Evolutionary conservation across 2,329 filamentous ascomycete genomes (phyloP), one percentile per base, ranked within the genome.

Genomic region (Colletotrichum zoysiae): DNA sequence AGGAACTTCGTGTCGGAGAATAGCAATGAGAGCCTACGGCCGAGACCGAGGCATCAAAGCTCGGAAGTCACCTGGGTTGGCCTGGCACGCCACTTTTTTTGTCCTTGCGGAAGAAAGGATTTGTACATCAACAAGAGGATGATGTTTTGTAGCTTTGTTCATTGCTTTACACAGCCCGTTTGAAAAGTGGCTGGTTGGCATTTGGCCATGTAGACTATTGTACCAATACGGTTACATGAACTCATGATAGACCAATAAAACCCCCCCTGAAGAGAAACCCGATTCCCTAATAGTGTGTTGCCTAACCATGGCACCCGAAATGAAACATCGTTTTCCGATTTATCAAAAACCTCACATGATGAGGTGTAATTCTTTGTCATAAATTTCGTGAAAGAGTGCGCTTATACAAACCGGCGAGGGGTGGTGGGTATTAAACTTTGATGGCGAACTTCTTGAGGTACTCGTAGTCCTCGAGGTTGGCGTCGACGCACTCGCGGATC

Each of bases 371-470:
- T 65, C 65, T 69, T 70, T 63, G 69, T 71, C 70, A 70, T 72
- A 60, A 70, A 72, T 53, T 50, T 72, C 70, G 55, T 72, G 12
- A 72, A 64, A 64, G 33, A 35, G 33, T 65, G 46, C 26, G 23
- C 30, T 23, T 55, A 33, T 42, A 50, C 38, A n/a, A 40, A 69
- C 20, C 35, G 18, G 5, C 2, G 20, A 33, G 51, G 2, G 30
- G 26, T 3, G 7, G 46, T 50, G 8, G 7, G 46, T 50, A 20
- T 77, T 81, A 89, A 73, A 89, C 84, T 81, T 89, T 88, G 78
- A 94, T 86, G 73, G 90, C 90, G 82, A 94, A 96, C 77, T 89
- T 87, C 87, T 93, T 95, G 81, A 96, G 83, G 79, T 95, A 94
- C 81, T 95, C 92, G 80, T 96, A 96, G 79, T 94, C 87, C 62